Conservation (phyloP, 768 basidiomycete species). For the Psilocybe cyanescens region DNA sequence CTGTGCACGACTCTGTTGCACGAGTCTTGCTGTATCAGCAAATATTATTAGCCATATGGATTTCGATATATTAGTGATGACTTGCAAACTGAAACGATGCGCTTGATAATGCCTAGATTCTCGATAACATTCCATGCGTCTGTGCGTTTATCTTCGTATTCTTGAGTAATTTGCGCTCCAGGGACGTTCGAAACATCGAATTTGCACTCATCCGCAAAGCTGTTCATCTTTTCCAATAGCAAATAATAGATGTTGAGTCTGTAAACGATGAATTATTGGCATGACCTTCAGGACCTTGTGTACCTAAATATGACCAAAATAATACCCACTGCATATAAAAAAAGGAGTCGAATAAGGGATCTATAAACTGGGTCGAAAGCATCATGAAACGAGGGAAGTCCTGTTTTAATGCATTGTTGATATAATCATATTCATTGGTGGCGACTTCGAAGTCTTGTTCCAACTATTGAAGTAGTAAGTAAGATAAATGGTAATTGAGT, state of each 20-base stretch:
- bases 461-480: conserved; percentile 52
- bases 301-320: conserved; percentile 4
- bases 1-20: conserved; percentile 53
- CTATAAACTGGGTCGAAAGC: conserved; percentile 87
- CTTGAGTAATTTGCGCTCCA: conserved; percentile 69
- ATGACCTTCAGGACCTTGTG: background rate
- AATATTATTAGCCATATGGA: background rate
- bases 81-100: conserved; percentile 86
- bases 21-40: conserved; percentile 59
- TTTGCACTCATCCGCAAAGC: conserved; percentile 78
- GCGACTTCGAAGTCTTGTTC: conserved; percentile 97
- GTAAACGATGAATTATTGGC: background rate
- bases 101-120: conserved; percentile 78
- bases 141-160: conserved; percentile 82
- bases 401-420: conserved; percentile 87
- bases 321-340: conserved; percentile 96
- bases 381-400: conserved; percentile 94
- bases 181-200: conserved; percentile 71
- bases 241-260: conserved; percentile 95
- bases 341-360: conserved; percentile 97
- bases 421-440: conserved; percentile 91
- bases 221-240: conserved; percentile 91
- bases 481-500: background rate
- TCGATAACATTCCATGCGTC: conserved; percentile 84
- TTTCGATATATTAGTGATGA: conserved; percentile 9